These are phyloP conservation scores for Escallonia rubra DNA, from an alignment of 129 eudicot species.

Conservation along the genomic window DNA sequence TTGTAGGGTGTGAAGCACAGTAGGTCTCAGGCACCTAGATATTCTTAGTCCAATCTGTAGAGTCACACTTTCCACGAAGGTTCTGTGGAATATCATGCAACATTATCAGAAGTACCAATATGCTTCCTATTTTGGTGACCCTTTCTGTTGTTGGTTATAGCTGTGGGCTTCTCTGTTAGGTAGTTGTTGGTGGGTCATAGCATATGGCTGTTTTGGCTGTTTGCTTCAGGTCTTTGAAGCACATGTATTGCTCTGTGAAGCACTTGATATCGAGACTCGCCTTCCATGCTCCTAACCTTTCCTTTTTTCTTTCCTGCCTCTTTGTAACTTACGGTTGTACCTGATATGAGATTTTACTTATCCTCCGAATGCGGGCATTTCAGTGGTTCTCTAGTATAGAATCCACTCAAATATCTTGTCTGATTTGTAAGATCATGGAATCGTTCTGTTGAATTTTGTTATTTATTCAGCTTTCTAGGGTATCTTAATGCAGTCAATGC, in stretches of 20 bases:
- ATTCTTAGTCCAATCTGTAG: conserved; percentile 4
- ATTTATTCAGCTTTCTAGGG: too few relatives aligned
- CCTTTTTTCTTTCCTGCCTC: neutral
- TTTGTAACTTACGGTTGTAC: neutral
- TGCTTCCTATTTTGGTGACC: neutral
- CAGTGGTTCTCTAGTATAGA: neutral
- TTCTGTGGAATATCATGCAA: neutral
- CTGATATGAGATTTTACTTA: neutral
- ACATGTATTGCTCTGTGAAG: neutral
- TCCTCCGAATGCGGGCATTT: too few relatives aligned
- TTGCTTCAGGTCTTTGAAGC: conserved; percentile 6
- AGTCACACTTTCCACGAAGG: conserved; percentile 10
- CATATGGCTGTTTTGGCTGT: neutral
- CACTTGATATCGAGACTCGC: conserved; percentile 6
- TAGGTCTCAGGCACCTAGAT: neutral
- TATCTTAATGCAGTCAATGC: too few relatives aligned
- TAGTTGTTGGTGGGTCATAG: conserved; percentile 5
- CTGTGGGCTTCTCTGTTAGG: conserved; percentile 13
- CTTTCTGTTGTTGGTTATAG: conserved; percentile 9
- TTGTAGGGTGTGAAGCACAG: conserved; percentile 8
- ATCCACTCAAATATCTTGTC: too few relatives aligned
- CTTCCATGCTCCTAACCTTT: neutral
- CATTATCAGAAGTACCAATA: conserved; percentile 1
- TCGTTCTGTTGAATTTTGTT: too few relatives aligned
- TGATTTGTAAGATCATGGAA: too few relatives aligned